Evolutionary conservation across 192 early-diverging fungal genomes (phyloP), one percentile per base, ranked within the genome.

Genomic region (Podila minutissima): DNA sequence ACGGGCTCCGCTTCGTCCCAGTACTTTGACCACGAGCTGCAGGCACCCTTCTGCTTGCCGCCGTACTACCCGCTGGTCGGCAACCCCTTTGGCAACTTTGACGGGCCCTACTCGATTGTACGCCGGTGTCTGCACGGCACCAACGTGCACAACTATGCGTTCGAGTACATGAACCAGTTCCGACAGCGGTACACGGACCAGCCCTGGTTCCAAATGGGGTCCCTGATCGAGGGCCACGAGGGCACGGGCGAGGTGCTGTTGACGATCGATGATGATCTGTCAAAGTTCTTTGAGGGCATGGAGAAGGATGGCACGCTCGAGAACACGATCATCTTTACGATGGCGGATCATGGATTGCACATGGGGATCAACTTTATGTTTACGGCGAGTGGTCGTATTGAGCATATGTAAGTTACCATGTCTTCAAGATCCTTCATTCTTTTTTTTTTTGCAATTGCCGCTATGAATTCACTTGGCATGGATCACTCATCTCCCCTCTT

Each of bases 21-120:
- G 12, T 72, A 75, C 13, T 87, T 76, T 65, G 89, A 90, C 37
- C 87, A 90, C 57, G 89, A 90, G 68, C 76, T 90, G 22, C 65
- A 85, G 0, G 72, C 87, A 32, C 89, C 89, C 12, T 90, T 90
- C 62, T 90, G 89, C 48, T 17, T 88, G 50, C 87, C 89, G 32
- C 87, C 88, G 22, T 87, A 75, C 59, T 88, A 83, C 32, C 82
- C 86, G 0, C 38, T 78, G 29, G 63, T 68, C 2, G 86, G 84
- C 28, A 87, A 87, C 60, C 66, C 87, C 10, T 90, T 82, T 74
- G 84, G 86, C 7, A 90, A 90, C 66, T 90, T 85, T 61, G 74
- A 78, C 29, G 84, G 84, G 0, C 84, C 84, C 17, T 83, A 73
- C 10, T 85, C 84, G 37, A 77, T 85, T 35, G 68, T 66, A 6